Evolutionary conservation across 2,329 filamentous ascomycete species (phyloP), one percentile per base, ranked within the genome.

Genomic region (Alternaria sp.): DNA sequence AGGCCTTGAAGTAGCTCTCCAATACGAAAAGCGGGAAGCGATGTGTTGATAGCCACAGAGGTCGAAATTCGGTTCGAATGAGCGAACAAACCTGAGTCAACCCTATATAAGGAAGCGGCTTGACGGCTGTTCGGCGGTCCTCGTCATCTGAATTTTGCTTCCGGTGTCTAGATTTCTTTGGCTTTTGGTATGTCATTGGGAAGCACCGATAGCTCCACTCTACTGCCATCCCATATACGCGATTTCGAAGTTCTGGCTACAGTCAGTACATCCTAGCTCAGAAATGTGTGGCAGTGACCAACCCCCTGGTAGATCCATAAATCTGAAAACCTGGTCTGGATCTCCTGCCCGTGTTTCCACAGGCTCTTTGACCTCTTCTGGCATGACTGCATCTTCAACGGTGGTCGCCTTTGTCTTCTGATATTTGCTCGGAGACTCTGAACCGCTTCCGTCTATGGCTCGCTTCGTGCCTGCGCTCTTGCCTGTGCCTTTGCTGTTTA

Each of bases 51-150:
- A 74, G 54, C 71, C 73, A 76, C 22, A 62, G 59, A 3, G 64
- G 62, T 18, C 69, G 70, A 27, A 76, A 75, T 16, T 74, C 73
- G 4, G 57, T 58, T n/a, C 73, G 69, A 9, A 75, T 67, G 10
- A 59, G 53, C 9, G 52, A 22, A 41, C 69, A 74, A 0, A 58
- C 58, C 41, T 76, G 73, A 1, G 68, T 71, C 3, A 73, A 38
- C 14, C 57, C 60, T 7, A 72, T 60, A 52, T 64, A 71, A 4
- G 72, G 71, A 12, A 74, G 59, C 1, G 56, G 55, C 22, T 30
- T 49, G 18, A 22, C 6, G 16, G 22, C 5, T 12, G 28, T 12
- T 30, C 22, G 12, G 2, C 2, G 25, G 11, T n/a, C 4, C 27
- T 49, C 32, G 22, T 52, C 2, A 3, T 25, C 38, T 41, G 38